Percentiles rank a stretch among this genome's conserved stretches.
phyloP scores from a whole-genome alignment of 1,284 basidiomycete species.

The Sutorius eximius region DNA sequence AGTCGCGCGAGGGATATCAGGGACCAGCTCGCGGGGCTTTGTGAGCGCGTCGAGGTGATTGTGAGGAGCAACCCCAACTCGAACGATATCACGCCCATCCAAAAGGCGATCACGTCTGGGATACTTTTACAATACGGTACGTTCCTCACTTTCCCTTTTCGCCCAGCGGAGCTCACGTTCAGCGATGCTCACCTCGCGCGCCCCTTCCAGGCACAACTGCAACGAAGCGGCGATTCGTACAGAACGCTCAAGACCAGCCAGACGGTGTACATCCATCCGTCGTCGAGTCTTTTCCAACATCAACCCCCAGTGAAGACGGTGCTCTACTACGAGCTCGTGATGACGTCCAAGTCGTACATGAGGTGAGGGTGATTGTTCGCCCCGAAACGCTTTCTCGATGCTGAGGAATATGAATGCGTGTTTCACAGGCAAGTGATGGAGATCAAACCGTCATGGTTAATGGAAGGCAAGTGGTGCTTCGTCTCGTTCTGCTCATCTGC shows the following conservation, averaged over 20 bases:
- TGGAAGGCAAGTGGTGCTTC: slow-evolving; percentile 67
- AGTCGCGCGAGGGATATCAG: slow-evolving; percentile 93
- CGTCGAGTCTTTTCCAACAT: slow-evolving; percentile 91
- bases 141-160: slow-evolving; percentile 25
- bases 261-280: slow-evolving; percentile 96
- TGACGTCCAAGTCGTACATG: slow-evolving; percentile 87
- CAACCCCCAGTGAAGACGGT: slow-evolving; percentile 91
- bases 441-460: slow-evolving; percentile 91
- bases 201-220: slow-evolving; percentile 67
- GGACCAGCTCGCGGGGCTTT: slow-evolving; percentile 92
- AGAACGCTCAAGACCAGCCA: slow-evolving; percentile 93
- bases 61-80: slow-evolving; percentile 86
- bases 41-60: slow-evolving; percentile 95
- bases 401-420: neutral
- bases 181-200: slow-evolving; percentile 7
- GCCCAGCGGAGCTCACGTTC: neutral
- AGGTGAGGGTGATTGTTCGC: slow-evolving; percentile 40
- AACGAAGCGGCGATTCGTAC: slow-evolving; percentile 91
- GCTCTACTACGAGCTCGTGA: slow-evolving; percentile 92
- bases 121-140: slow-evolving; percentile 93
- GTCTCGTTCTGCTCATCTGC: neutral
- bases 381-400: neutral
- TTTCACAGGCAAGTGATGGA: slow-evolving; percentile 90
- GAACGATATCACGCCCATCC: slow-evolving; percentile 89
- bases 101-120: slow-evolving; percentile 95